phyloP scores from a whole-genome alignment of 805 yeast genomes.

The Blastobotrys americana region DNA sequence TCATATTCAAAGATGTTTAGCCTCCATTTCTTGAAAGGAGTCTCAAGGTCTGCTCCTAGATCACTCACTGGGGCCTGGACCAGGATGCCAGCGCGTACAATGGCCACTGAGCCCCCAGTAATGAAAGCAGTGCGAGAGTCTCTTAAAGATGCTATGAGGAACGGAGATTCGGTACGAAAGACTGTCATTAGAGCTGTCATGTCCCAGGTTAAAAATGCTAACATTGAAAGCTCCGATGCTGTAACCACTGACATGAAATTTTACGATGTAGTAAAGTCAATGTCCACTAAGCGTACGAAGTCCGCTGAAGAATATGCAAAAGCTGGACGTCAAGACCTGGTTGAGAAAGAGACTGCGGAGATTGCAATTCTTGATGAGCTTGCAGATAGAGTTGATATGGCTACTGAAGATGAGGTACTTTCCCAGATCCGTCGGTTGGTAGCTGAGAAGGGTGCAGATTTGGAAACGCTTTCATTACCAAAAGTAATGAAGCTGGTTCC shows the following conservation, averaged over 20 bases:
- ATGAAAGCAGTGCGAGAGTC: conserved; percentile 36
- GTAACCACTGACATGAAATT: conserved; percentile 24
- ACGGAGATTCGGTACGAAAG: conserved; percentile 35
- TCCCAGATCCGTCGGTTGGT: conserved; percentile 25
- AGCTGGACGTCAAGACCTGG: conserved; percentile 46
- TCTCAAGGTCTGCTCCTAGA: too few species aligned
- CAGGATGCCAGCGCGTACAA: conserved; percentile 1
- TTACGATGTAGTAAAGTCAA: conserved; percentile 39
- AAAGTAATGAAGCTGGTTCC: conserved; percentile 22
- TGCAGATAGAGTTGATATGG: conserved; percentile 38
- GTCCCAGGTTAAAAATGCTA: conserved; percentile 31
- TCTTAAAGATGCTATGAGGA: conserved; percentile 43
- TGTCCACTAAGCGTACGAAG: conserved; percentile 37
- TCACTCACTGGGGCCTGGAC: too few species aligned
- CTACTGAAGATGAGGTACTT: conserved; percentile 41
- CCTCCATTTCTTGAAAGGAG: too few species aligned
- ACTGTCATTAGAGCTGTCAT: conserved; percentile 28
- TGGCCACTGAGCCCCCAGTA: conserved; percentile 28
- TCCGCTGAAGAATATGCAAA: conserved; percentile 42
- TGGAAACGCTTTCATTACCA: conserved; percentile 17
- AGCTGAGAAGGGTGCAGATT: conserved; percentile 11
- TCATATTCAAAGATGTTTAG: too few species aligned
- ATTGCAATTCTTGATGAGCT: conserved; percentile 37
- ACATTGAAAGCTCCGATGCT: conserved; percentile 28
- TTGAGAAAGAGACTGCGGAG: conserved; percentile 46